Conservation (phyloP, 306 rosid species). For the Prunus mume region DNA sequence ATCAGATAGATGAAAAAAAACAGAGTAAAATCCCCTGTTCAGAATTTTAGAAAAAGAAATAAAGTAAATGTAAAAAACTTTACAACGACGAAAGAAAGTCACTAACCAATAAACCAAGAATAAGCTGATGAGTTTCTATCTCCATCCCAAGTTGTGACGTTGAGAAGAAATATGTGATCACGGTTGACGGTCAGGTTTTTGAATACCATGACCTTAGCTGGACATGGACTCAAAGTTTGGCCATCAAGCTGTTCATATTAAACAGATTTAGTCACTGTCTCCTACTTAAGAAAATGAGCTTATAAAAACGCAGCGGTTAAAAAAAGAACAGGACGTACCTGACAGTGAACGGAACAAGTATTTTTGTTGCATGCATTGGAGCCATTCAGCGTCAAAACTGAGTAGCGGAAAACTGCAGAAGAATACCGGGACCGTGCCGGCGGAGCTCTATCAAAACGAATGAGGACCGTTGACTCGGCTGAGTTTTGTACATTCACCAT, state of each 20-base stretch:
- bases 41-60: not conserved
- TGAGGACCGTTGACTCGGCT: conserved; percentile 42
- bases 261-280: not conserved
- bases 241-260: conserved; percentile 53
- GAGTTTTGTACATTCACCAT: conserved; percentile 4
- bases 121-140: conserved; percentile 46
- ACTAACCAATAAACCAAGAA: conserved; percentile 69
- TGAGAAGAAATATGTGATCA: conserved; percentile 45
- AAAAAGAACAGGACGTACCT: conserved; percentile 24
- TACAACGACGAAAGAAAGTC: too few relatives aligned
- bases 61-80: too few relatives aligned
- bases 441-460: conserved; percentile 46
- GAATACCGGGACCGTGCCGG: conserved; percentile 42
- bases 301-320: not conserved
- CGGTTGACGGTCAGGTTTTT: conserved; percentile 46
- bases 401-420: conserved; percentile 46
- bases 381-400: conserved; percentile 38
- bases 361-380: conserved; percentile 48
- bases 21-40: not conserved
- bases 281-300: too few relatives aligned
- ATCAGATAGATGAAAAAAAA: not conserved
- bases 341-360: conserved; percentile 45
- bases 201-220: conserved; percentile 25
- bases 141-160: conserved; percentile 42
- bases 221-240: conserved; percentile 39